Evolutionary conservation across 2,329 filamentous ascomycete genomes (phyloP).

Genomic region (Colletotrichum spinosum): DNA sequence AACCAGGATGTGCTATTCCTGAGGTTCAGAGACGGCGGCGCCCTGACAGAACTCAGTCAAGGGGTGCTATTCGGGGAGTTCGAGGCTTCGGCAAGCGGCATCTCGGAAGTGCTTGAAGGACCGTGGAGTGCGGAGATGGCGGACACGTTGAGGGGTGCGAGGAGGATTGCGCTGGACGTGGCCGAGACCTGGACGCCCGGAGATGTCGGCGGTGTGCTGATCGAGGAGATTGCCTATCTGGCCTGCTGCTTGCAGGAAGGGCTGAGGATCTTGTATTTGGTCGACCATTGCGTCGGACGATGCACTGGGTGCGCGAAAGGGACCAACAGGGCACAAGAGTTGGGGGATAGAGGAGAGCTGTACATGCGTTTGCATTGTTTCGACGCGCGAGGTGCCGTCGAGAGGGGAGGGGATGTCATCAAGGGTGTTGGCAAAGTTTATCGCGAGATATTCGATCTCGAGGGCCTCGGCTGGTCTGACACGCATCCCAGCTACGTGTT

Average conservation of each 20-base stretch:
- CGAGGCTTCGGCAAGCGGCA: slow-evolving; percentile 25
- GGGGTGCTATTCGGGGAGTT: slow-evolving; percentile 29
- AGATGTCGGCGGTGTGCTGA: slow-evolving; percentile 32
- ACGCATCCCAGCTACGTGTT: slow-evolving; percentile 47
- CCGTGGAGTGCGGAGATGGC: slow-evolving; percentile 46
- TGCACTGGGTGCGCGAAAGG: slow-evolving; percentile 40
- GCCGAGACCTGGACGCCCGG: slow-evolving; percentile 41
- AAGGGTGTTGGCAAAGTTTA: slow-evolving; percentile 45
- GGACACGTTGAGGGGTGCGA: slow-evolving; percentile 41
- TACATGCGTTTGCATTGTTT: slow-evolving; percentile 40
- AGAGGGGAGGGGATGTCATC: slow-evolving; percentile 44
- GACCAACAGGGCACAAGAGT: slow-evolving; percentile 21
- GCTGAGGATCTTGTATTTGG: slow-evolving; percentile 47
- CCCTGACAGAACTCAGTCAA: slow-evolving; percentile 17
- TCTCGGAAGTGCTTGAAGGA: slow-evolving; percentile 41
- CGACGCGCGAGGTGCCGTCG: slow-evolving; percentile 34
- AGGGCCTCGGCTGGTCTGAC: slow-evolving; percentile 45
- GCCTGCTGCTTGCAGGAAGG: slow-evolving; percentile 45
- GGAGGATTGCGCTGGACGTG: slow-evolving; percentile 45
- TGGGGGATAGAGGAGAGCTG: slow-evolving; percentile 39
- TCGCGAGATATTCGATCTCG: slow-evolving; percentile 47
- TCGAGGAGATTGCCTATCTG: slow-evolving; percentile 45
- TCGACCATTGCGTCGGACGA: slow-evolving; percentile 44
- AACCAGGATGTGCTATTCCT: slow-evolving; percentile 44
- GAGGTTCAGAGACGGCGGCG: slow-evolving; percentile 41